These are phyloP conservation scores for Combretum micranthum DNA, from an alignment of 345 rosid genomes.

Conservation along the genomic window DNA sequence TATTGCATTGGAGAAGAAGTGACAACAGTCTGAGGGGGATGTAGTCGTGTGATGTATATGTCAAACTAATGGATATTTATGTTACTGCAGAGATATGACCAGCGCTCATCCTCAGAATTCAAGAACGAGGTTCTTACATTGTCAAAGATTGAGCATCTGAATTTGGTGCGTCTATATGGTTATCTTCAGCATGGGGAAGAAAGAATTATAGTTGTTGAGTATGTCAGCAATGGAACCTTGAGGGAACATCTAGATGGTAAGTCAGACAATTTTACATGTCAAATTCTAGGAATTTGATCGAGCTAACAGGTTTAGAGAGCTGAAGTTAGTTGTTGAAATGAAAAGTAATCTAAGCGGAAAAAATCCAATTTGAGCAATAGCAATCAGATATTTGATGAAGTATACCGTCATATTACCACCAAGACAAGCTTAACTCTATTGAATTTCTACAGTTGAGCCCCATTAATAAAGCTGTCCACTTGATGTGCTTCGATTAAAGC, in stretches of 20 bases:
- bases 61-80: conserved; percentile 4
- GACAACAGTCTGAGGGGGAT: too few species aligned
- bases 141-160: conserved; percentile 87
- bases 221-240: conserved; percentile 68
- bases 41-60: too few species aligned
- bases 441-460: too few species aligned
- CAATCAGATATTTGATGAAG: too few species aligned
- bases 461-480: too few species aligned
- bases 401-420: too few species aligned
- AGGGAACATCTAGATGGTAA: conserved; percentile 88
- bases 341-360: too few species aligned
- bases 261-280: conserved; percentile 6
- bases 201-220: conserved; percentile 67
- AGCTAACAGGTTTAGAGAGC: neutral
- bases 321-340: neutral
- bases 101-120: conserved; percentile 48
- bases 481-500: too few species aligned
- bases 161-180: conserved; percentile 73
- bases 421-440: too few species aligned
- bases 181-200: conserved; percentile 67
- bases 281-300: neutral
- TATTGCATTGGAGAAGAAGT: too few species aligned
- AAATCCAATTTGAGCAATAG: too few species aligned
- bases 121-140: conserved; percentile 72
- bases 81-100: conserved; percentile 49